Evolutionary conservation across 805 yeast genomes (phyloP).

Genomic region (Pichia nanzhaoensis): DNA sequence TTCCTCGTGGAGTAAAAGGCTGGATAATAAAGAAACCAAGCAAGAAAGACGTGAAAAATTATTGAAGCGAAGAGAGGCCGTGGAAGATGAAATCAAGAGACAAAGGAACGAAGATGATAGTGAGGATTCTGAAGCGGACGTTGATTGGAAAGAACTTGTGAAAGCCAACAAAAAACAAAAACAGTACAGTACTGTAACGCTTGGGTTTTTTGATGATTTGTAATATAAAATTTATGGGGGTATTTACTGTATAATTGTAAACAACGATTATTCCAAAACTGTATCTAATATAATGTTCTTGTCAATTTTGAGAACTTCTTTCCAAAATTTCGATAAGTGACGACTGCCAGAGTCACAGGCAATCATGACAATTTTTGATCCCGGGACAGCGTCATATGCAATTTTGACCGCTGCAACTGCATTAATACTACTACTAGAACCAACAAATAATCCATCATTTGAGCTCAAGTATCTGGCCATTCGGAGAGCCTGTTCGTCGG

Average conservation of each 20-base stretch:
- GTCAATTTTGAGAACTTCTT: slow-evolving; percentile 43
- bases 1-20: slow-evolving; percentile 75
- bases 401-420: slow-evolving; percentile 79
- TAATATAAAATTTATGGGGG: background rate
- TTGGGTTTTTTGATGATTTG: slow-evolving; percentile 58
- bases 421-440: slow-evolving; percentile 89
- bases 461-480: slow-evolving; percentile 84
- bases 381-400: slow-evolving; percentile 45
- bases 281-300: slow-evolving; percentile 34
- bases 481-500: slow-evolving; percentile 71
- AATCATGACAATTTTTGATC: slow-evolving; percentile 69
- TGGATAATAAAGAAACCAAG: slow-evolving; percentile 54
- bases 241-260: too few relatives aligned
- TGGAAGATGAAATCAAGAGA: slow-evolving; percentile 45
- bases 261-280: slow-evolving; percentile 22
- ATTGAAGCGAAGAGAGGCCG: slow-evolving; percentile 58
- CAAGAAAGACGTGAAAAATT: slow-evolving; percentile 60
- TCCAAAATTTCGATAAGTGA: slow-evolving; percentile 92
- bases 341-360: slow-evolving; percentile 92
- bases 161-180: slow-evolving; percentile 57
- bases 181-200: slow-evolving; percentile 31
- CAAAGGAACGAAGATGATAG: slow-evolving; percentile 36
- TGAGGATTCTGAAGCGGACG: slow-evolving; percentile 38
- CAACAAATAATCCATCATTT: slow-evolving; percentile 85
- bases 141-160: slow-evolving; percentile 87